phyloP scores from a whole-genome alignment of 208 protist genomes.

The Trypanosoma brucei region DNA sequence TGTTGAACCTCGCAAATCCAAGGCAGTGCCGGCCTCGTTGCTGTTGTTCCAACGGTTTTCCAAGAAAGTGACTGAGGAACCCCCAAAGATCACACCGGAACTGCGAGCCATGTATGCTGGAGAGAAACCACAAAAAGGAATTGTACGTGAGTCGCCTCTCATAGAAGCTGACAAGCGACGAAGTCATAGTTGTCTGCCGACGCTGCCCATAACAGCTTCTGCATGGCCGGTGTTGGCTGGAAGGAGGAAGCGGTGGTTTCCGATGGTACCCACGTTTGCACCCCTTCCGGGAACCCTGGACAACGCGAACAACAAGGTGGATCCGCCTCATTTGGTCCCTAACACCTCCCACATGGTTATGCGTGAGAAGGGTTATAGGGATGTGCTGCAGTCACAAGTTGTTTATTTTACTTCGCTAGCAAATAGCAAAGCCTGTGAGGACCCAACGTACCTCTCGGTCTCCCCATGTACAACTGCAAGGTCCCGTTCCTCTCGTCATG shows the following conservation, averaged over 20 bases:
- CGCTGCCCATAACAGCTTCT: slow-evolving; percentile 2
- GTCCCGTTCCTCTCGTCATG: neutral
- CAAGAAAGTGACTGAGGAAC: slow-evolving; percentile 5
- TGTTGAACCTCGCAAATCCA: slow-evolving; percentile 7
- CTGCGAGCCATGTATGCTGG: slow-evolving; percentile 22
- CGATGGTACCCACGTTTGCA: slow-evolving; percentile 61
- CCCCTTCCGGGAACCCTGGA: slow-evolving; percentile 69
- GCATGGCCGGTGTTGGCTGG: slow-evolving; percentile 17
- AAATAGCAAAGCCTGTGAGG: neutral
- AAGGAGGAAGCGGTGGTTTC: slow-evolving; percentile 54
- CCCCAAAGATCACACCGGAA: slow-evolving; percentile 19
- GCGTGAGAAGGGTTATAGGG: slow-evolving; percentile 21
- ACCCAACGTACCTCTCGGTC: neutral
- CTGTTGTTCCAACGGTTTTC: slow-evolving; percentile 7
- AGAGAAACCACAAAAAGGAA: slow-evolving; percentile 15
- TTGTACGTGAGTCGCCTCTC: slow-evolving; percentile 10
- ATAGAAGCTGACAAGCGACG: neutral
- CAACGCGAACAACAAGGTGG: slow-evolving; percentile 25
- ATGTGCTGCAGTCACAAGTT: slow-evolving; percentile 41
- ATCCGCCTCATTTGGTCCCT: slow-evolving; percentile 29
- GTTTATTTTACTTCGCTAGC: slow-evolving; percentile 34
- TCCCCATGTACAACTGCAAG: neutral
- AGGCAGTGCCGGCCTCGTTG: slow-evolving; percentile 18
- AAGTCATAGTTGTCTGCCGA: neutral
- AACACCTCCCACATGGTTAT: slow-evolving; percentile 37